Evolutionary conservation across 225 moss, liverwort and hornwort genomes (phyloP).

Genomic region (Thuidium tamariscinum): DNA sequence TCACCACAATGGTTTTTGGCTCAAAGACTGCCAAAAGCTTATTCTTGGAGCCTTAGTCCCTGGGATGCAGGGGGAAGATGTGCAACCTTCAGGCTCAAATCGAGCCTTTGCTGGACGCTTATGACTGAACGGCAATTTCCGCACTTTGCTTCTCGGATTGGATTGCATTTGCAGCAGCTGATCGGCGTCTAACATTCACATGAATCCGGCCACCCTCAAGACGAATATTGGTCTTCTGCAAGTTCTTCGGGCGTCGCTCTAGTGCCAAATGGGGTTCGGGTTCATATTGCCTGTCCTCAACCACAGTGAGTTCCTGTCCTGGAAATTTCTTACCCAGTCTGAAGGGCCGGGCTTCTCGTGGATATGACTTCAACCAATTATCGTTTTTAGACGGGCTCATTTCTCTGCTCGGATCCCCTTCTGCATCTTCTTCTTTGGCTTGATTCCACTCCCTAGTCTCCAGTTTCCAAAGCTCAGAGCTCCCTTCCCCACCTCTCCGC

Average conservation of each 20-base stretch:
- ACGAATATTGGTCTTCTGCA: constrained; percentile 80
- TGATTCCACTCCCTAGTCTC: constrained; percentile 7
- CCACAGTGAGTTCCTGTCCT: constrained; percentile 10
- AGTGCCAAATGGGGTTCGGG: constrained; percentile 6
- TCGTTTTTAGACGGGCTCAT: background rate
- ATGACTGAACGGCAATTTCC: constrained; percentile 50
- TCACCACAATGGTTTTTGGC: background rate
- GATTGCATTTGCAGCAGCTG: constrained; percentile 21
- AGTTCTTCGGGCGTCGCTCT: constrained; percentile 33
- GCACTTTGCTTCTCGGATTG: constrained; percentile 35
- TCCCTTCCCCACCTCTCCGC: background rate
- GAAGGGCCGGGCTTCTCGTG: constrained; percentile 8
- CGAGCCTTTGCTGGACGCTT: background rate
- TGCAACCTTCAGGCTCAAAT: background rate
- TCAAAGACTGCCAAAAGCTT: background rate
- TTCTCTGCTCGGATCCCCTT: background rate
- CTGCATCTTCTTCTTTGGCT: background rate
- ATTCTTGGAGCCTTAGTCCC: background rate
- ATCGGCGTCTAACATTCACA: constrained; percentile 68
- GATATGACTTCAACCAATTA: constrained; percentile 12
- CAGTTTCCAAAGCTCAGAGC: background rate
- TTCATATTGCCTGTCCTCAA: constrained; percentile 3
- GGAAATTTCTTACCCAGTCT: background rate
- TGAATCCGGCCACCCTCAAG: constrained; percentile 84
- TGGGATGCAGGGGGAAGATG: background rate